phyloP scores from a whole-genome alignment of 164 flowering plant species.

The Litsea cubeba region DNA sequence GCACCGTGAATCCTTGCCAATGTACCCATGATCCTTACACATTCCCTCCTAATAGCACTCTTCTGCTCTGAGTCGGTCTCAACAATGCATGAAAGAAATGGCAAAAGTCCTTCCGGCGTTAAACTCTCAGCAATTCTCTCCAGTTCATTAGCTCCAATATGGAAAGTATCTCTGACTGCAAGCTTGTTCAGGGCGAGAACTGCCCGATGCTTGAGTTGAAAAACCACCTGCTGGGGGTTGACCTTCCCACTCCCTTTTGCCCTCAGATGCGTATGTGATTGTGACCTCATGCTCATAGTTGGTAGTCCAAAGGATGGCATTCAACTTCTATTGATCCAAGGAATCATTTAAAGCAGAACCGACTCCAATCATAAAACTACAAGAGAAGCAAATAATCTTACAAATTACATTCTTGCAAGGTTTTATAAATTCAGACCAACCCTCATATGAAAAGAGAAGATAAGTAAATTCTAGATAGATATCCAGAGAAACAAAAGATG shows the following conservation, averaged over 20 bases:
- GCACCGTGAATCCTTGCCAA: slow-evolving; percentile 49
- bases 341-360: not conserved
- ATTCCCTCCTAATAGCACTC: slow-evolving; percentile 72
- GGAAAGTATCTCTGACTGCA: slow-evolving; percentile 81
- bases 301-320: not conserved
- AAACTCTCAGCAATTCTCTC: slow-evolving; percentile 60
- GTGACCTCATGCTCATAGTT: slow-evolving; percentile 24
- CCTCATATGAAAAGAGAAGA: too few species aligned
- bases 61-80: slow-evolving; percentile 76
- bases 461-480: too few species aligned
- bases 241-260: slow-evolving; percentile 31
- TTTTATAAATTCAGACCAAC: too few species aligned
- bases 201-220: slow-evolving; percentile 68
- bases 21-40: slow-evolving; percentile 63
- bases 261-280: slow-evolving; percentile 32
- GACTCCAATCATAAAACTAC: not conserved
- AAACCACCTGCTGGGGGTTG: slow-evolving; percentile 43
- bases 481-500: not conserved
- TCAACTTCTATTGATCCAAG: not conserved
- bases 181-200: slow-evolving; percentile 66
- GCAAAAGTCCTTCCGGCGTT: slow-evolving; percentile 52
- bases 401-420: not conserved
- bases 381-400: not conserved
- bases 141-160: slow-evolving; percentile 71
- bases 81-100: slow-evolving; percentile 67